phyloP scores from a whole-genome alignment of 2,329 filamentous ascomycete genomes.

The Exophiala aquamarina region DNA sequence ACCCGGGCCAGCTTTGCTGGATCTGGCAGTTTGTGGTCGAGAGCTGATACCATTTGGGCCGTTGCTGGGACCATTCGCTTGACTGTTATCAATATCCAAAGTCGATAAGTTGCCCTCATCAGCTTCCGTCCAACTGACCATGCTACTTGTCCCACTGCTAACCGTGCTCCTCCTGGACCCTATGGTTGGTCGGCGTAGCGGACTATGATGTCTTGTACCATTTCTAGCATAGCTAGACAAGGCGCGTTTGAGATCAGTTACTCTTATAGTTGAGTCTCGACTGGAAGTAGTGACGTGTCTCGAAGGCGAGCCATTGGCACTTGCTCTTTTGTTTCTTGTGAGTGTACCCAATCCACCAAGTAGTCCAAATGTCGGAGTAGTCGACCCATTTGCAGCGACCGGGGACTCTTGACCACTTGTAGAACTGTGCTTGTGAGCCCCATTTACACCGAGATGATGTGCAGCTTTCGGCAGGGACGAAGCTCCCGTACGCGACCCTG shows the following conservation, averaged over 20 bases:
- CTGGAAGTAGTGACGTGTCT: constrained; percentile 37
- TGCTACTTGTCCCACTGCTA: constrained; percentile 44
- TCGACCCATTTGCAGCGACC: constrained; percentile 15
- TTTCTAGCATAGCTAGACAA: constrained; percentile 41
- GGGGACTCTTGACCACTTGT: constrained; percentile 28
- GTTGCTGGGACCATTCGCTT: background rate
- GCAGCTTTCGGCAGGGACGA: constrained; percentile 24
- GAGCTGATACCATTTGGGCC: background rate
- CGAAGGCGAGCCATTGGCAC: constrained; percentile 36
- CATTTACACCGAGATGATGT: constrained; percentile 29
- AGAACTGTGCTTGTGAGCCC: constrained; percentile 14
- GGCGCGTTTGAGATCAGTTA: constrained; percentile 50
- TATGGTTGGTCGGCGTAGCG: constrained; percentile 35
- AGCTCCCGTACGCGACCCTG: constrained; percentile 68
- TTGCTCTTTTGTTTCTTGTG: constrained; percentile 36
- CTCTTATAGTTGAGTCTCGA: constrained; percentile 45
- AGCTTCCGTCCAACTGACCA: constrained; percentile 38
- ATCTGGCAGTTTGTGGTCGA: constrained; percentile 9
- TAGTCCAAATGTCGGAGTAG: constrained; percentile 23
- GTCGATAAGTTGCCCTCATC: constrained; percentile 23
- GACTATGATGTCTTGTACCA: constrained; percentile 39
- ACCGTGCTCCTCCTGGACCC: constrained; percentile 30
- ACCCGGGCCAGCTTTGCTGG: background rate
- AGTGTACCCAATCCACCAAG: constrained; percentile 30
- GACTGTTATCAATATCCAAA: constrained; percentile 10